Evolutionary conservation across 257 asterid species (phyloP), one percentile per base, ranked within the genome.

Genomic region (Striga asiatica): DNA sequence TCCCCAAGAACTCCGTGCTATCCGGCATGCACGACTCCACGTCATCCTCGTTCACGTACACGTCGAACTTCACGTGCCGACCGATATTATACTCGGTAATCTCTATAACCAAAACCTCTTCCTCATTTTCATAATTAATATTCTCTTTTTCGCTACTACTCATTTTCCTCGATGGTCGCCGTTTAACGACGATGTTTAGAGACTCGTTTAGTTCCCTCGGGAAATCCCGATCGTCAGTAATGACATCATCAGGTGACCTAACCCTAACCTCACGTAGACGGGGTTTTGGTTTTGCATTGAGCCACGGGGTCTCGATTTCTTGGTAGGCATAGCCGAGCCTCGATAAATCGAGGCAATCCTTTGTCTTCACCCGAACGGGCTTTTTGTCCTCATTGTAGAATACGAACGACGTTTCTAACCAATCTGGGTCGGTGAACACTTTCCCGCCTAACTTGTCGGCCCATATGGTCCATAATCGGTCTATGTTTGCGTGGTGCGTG

Each of bases 401-500:
- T 7, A 43, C 11, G 45, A 43, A 45, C 20, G 32, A 25, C 31
- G 55, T 10, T 9, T 45, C 42, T 13, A 62, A 38, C 60, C 60
- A 62, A 39, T 62, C 60, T 1, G 52, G 11, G 53, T 62, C 67
- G 0, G 29, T 38, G 28, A 51, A 51, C 23, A 22, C 24, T 19
- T 8, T 38, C 3, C 60, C 60, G 0, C 18, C n/a, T 2, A 62
- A 18, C 3, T 27, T 39, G 3, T 5, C 35, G 6, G 18, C 13
- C 67, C 67, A 62, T 21, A 62, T 10, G 6, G 19, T 23, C 67
- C 67, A 62, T 52, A 62, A 16, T 16, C 67, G 24, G 11, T 62
- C 67, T 19, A 51, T 8, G 9, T 51, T 62, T 9, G 60, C 52
- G 18, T 62, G 67, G 22, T 51, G 67, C 25, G 58, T 6, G 9